Percentiles rank a stretch among this genome's conserved stretches.
phyloP scores from a whole-genome alignment of 2,329 filamentous ascomycete genomes.

The Neopestalotiopsis clavispora region DNA sequence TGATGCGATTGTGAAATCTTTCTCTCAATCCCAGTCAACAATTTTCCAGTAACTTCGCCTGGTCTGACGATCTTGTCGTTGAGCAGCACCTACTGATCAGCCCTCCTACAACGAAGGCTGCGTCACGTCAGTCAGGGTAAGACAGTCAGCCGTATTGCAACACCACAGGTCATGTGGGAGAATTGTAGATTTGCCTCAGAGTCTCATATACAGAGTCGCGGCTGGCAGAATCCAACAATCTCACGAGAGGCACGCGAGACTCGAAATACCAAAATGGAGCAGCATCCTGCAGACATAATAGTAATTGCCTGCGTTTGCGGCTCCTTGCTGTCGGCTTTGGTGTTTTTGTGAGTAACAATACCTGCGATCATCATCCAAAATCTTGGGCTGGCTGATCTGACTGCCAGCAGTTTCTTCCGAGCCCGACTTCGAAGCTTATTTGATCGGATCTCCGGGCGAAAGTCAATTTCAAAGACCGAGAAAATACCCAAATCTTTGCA shows the following conservation, averaged over 20 bases:
- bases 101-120: background rate
- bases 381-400: background rate
- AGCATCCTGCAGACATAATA: conserved; percentile 23
- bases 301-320: conserved; percentile 19
- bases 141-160: background rate
- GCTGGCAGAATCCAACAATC: background rate
- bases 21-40: too few relatives aligned
- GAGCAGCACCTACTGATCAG: too few relatives aligned
- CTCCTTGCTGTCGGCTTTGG: conserved; percentile 18
- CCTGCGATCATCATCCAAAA: background rate
- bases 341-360: conserved; percentile 24
- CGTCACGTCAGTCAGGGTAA: background rate
- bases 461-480: background rate
- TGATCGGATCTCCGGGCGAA: background rate
- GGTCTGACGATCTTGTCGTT: too few relatives aligned
- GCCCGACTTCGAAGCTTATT: conserved; percentile 5
- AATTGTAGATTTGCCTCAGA: background rate
- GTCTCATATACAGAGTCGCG: background rate
- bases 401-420: conserved; percentile 4
- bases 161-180: background rate
- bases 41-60: too few relatives aligned
- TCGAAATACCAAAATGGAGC: conserved; percentile 21
- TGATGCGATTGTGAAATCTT: too few relatives aligned
- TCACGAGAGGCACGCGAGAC: background rate
- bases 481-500: conserved; percentile 23